Evolutionary conservation across 495 filamentous ascomycete species (phyloP).

Genomic region (Aspergillus hancockii): DNA sequence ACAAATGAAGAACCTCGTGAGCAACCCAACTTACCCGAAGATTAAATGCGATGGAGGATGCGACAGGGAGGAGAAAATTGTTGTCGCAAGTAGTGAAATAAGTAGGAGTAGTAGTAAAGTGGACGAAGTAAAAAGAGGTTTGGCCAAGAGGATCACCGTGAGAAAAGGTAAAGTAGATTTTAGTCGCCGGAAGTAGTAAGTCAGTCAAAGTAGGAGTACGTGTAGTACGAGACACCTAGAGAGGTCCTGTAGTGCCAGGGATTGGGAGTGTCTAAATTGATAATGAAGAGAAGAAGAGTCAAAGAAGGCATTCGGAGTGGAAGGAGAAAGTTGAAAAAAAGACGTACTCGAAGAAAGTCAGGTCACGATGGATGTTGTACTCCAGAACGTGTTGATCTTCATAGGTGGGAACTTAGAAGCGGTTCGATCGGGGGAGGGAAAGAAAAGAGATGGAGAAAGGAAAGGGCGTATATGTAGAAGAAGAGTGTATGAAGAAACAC

Average conservation of each 20-base stretch:
- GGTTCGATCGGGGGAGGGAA: not conserved
- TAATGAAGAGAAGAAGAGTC: not conserved
- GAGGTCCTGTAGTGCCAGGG: not conserved
- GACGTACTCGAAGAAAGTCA: not conserved
- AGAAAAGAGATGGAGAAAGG: conserved; percentile 1
- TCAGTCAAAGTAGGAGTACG: conserved; percentile 1
- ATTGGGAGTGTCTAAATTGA: not conserved
- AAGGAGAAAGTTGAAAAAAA: not conserved
- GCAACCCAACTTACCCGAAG: not conserved
- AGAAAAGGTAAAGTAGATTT: conserved; percentile 8
- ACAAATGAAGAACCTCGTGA: not conserved
- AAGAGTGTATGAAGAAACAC: not conserved
- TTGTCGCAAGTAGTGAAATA: not conserved
- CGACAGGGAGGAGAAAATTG: not conserved
- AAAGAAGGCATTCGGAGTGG: not conserved
- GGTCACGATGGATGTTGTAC: conserved; percentile 4
- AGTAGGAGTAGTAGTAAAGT: conserved; percentile 19
- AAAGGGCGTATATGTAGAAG: not conserved
- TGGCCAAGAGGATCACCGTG: conserved; percentile 3
- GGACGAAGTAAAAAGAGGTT: conserved; percentile 13
- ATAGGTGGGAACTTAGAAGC: conserved; percentile 5
- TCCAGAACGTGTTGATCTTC: conserved; percentile 3
- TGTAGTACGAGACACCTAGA: not conserved
- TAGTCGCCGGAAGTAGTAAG: conserved; percentile 18
- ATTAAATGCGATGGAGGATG: not conserved